Base-by-base conservation (phyloP, 2,329 filamentous ascomycete genomes). In the Grosmannia penicillata region DNA sequence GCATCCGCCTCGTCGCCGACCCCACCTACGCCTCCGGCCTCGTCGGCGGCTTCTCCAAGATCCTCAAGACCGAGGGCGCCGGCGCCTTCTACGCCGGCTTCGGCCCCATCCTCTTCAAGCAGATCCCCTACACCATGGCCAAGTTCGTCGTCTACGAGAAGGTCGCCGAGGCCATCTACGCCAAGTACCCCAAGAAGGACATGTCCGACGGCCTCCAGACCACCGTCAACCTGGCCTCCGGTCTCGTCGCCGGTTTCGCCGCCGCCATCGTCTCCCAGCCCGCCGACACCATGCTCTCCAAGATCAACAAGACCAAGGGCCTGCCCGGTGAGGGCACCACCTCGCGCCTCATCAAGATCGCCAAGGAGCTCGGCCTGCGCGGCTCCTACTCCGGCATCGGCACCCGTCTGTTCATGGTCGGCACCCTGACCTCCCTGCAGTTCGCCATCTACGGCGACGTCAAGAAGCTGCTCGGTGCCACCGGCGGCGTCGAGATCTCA, bases 91-190 rank as follows among this genome's bases (percentile, higher is more conserved):
- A 86, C 70, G 78, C 77, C 56, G 81, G 81, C 53, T 86, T 87
- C 67, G 82, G 81, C 46, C 78, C 78, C 48, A 82, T 82, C 53
- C 63, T 81, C 51, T 79, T 82, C 71, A 82, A 82, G 66, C 78
- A 83, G 70, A 75, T 87, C 51, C 82, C 82, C 48, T 87, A 87
- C 70, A 87, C 82, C 58, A 84, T 86, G 78, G 68, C 82, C 70
- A 86, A 86, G 68, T 87, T 87, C 66, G 82, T 85, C 62, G 82
- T 84, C 51, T 86, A 75, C 70, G 82, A 87, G 66, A 85, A 85
- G 70, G 78, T 82, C 51, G 66, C 72, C 51, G 81, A 86, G 65
- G 50, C 66, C 47, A 59, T 78, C 63, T 85, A 75, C 69, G 55
- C 60, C 51, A 48, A 56, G 40, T 56, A 81, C 55, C 75, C 82